A percentile compares a stretch with the other conserved stretches of the same genome.
Conservation (phyloP, 2,329 filamentous ascomycete genomes). For the Ustulina deusta region DNA sequence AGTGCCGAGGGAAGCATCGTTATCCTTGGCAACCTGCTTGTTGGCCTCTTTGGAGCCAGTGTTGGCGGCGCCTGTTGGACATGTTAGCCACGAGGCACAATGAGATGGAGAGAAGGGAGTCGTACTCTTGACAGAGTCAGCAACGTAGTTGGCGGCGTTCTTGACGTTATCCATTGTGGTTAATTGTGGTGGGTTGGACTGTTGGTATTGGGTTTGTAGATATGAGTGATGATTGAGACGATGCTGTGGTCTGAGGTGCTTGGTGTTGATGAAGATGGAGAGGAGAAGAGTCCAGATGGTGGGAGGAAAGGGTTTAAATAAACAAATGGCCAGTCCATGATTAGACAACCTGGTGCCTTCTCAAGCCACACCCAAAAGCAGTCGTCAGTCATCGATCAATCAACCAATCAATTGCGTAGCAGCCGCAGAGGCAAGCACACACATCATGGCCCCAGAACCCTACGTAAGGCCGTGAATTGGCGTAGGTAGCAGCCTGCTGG, state of each 20-base stretch:
- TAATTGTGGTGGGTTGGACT: constrained; percentile 29
- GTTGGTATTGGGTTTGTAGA: constrained; percentile 25
- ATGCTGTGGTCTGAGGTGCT: constrained; percentile 3
- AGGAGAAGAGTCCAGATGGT: constrained; percentile 12
- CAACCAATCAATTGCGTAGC: constrained; percentile 2
- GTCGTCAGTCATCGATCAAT: neutral
- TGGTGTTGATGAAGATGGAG: constrained; percentile 16
- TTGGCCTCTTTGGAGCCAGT: constrained; percentile 75
- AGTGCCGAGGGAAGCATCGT: constrained; percentile 63
- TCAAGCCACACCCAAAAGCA: neutral
- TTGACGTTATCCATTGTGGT: constrained; percentile 65
- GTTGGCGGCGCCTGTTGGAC: constrained; percentile 54
- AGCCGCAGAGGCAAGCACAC: constrained; percentile 10
- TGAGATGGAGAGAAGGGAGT: neutral
- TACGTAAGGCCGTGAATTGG: neutral
- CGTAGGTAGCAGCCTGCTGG: neutral
- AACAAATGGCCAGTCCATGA: constrained; percentile 8
- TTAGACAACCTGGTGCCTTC: constrained; percentile 15
- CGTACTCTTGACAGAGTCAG: constrained; percentile 69
- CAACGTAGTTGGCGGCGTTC: constrained; percentile 77
- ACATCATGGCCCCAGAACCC: constrained; percentile 7
- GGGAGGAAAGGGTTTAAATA: constrained; percentile 45
- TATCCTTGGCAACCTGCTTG: constrained; percentile 75
- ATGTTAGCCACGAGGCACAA: constrained; percentile 23
- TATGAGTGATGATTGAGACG: constrained; percentile 36